Evolutionary conservation across 2,329 filamentous ascomycete species (phyloP), one percentile per base, ranked within the genome.

Genomic region (Aspergillus nomiae): DNA sequence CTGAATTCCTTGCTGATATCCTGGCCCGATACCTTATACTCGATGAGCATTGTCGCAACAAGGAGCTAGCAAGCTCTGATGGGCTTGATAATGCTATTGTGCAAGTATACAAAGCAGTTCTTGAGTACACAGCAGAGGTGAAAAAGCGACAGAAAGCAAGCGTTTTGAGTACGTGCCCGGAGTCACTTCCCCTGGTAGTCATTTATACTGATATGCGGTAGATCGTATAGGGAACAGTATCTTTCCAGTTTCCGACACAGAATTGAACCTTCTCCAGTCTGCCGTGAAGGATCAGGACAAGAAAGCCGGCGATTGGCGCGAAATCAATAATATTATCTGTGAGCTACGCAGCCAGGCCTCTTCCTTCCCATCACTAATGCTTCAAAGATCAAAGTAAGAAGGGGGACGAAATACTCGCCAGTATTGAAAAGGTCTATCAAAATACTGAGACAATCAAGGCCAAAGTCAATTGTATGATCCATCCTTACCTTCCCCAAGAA

Each of bases 1-100:
- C 36, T 8, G 36, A 41, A 41, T 41, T 41, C 0, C 36, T 41
- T 41, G 1, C 36, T 1, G 36, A 41, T n/a, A 41, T 41, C 6
- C 16, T 41, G 8, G 7, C 36, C 36, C 36, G 36, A 41, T 41
- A 41, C 2, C 16, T 41, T 4, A 41, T 41, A 41, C 36, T 41
- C 7, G 1, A 41, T 9, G 0, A 3, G 8, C 7, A 41, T 41
- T 1, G 36, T 41, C 36, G 36, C 2, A 4, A 19, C 0, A 1
- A 41, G 36, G 19, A 41, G 1, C 2, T 41, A n/a, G 7, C 36
- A n/a, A 41, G 36, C 16, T 41, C 36, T n/a, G 36, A 19, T 41
- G 36, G 36, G 1, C 36, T 41, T 0, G 36, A 41, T 41, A 1
- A 41, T 19, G 36, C 36, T 9, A 41, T 41, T 41, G 16, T 19